Base-by-base conservation (phyloP, 495 filamentous ascomycete genomes). In the Hyaloscypha hepaticicola region DNA sequence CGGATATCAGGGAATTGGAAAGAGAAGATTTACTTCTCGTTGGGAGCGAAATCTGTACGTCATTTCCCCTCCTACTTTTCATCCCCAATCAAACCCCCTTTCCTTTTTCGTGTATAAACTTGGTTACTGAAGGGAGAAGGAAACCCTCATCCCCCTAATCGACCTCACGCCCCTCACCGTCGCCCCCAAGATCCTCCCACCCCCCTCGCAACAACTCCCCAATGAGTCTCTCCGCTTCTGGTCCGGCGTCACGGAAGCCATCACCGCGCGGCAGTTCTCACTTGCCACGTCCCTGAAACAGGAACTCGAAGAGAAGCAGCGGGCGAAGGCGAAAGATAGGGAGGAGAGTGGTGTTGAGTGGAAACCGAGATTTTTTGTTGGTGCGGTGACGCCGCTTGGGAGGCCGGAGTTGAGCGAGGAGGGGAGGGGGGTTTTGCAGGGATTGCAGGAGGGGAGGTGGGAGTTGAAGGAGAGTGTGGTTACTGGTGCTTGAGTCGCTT, bases 171-270 rank as follows among this genome's bases (percentile, higher is more conserved):
- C 94, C 3, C 83, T 99, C 26, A 80, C 80, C 31, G 91, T 92
- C 19, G 83, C 86, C 4, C 79, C 87, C 33, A 99, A 99, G 76
- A 77, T 82, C 26, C 73, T 95, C 4, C 95, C 95, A 0, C 92
- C 95, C 0, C 71, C 77, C 3, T 86, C 90, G 61, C 65, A 83
- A 28, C 93, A 97, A 74, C 85, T 97, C 5, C 84, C 90, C 25
- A 94, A 98, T 70, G 95, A 99, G 77, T 96, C 91, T 1, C 85
- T 93, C 58, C 87, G 85, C 65, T 91, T 96, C 70, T 99, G 95
- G 95, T 80, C 84, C 34, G 82, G 82, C 26, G 93, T 99, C 45
- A 97, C 95, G 9, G 79, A 88, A 33, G 91, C 93, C n/a, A 98
- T 99, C 65, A 69, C 86, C 12, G 78, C 86, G 65, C 96, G 92